Percentiles rank a stretch among this genome's conserved stretches.
Evolutionary conservation across 1,284 basidiomycete species (phyloP).

Genomic region (Ustilago lituana): DNA sequence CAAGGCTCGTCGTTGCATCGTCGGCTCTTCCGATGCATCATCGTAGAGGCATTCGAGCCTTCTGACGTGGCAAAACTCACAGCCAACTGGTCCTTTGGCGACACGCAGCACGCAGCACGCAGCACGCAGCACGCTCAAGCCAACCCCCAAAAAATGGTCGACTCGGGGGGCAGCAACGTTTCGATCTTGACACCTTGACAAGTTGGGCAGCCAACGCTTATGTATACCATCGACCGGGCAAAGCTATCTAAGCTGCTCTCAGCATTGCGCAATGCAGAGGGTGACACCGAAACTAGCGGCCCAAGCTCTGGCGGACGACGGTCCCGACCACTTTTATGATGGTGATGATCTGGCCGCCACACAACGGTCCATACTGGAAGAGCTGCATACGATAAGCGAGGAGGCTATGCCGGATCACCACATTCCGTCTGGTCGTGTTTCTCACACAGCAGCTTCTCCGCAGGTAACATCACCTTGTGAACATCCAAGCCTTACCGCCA

Average conservation of each 20-base stretch:
- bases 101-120: no score
- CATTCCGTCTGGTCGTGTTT: no score
- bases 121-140: neutral
- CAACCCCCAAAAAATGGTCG: conserved; percentile 11
- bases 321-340: conserved; percentile 4
- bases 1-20: neutral
- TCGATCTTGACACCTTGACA: no score
- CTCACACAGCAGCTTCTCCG: no score
- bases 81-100: no score
- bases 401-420: conserved; percentile 7
- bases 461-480: no score
- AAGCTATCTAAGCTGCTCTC: no score
- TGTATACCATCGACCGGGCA: no score
- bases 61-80: neutral
- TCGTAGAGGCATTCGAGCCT: neutral
- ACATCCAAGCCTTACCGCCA: no score
- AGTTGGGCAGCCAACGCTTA: no score
- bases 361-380: conserved; percentile 41
- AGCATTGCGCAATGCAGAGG: neutral
- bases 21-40: conserved; percentile 16
- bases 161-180: conserved; percentile 7
- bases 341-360: conserved; percentile 41
- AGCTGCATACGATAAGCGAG: conserved; percentile 44
- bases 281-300: neutral
- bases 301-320: neutral